Percentiles rank a stretch among this genome's conserved stretches.
Conservation (phyloP, 352 stramenopile species). For the Halophytophthora batemanensis region DNA sequence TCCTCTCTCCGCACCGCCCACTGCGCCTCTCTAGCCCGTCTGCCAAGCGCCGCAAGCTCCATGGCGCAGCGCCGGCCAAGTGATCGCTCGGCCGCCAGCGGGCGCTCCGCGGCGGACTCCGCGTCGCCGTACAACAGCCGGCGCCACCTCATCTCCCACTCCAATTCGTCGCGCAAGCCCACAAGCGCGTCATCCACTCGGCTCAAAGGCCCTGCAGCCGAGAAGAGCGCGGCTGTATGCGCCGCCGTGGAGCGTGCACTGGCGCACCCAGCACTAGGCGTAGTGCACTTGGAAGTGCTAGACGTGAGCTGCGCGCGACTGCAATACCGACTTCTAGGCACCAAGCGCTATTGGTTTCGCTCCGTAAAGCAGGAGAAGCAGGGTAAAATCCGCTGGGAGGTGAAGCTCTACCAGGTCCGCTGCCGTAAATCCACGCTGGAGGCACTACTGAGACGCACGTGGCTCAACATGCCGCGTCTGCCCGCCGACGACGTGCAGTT, state of each 20-base stretch:
- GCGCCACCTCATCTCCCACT: constrained; percentile 12
- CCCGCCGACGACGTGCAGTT: constrained; percentile 43
- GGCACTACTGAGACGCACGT: constrained; percentile 17
- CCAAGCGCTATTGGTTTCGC: constrained; percentile 65
- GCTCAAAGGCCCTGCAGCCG: constrained; percentile 13
- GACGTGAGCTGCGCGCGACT: constrained; percentile 57
- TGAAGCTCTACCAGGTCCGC: constrained; percentile 46
- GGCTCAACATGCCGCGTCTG: constrained; percentile 36
- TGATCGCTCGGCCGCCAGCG: constrained; percentile 8
- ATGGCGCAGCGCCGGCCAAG: constrained; percentile 18
- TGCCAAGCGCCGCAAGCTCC: neutral
- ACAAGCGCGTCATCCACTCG: constrained; percentile 9
- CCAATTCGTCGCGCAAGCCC: constrained; percentile 13
- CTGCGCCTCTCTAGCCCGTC: too few relatives aligned
- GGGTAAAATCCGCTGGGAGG: constrained; percentile 55
- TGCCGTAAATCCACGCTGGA: constrained; percentile 44
- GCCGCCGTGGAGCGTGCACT: constrained; percentile 16
- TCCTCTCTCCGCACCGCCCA: too few relatives aligned
- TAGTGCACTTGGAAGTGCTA: constrained; percentile 19
- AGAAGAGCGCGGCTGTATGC: constrained; percentile 23
- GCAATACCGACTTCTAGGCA: constrained; percentile 57
- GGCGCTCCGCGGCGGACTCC: constrained; percentile 1
- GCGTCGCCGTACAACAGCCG: constrained; percentile 18
- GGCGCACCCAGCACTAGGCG: constrained; percentile 4
- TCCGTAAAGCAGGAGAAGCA: constrained; percentile 67